Conservation (phyloP, 169 alveolate genomes). For the Plasmodium malariae region DNA sequence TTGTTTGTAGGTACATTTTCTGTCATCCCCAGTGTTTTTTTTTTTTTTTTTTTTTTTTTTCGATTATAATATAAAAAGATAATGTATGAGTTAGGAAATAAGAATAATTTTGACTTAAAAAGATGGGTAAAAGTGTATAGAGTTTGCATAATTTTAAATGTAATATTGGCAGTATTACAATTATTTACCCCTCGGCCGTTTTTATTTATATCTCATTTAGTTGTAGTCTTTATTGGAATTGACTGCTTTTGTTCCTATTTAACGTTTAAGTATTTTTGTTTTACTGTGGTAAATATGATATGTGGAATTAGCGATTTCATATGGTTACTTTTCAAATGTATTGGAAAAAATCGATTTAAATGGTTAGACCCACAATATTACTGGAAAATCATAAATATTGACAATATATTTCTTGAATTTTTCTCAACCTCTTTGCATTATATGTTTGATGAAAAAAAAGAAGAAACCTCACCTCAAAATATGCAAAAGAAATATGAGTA, state of each 20-base stretch:
- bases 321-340: conserved; percentile 76
- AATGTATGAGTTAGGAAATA: conserved; percentile 65
- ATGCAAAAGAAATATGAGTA: conserved; percentile 51
- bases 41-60: conserved; percentile 16
- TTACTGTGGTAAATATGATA: conserved; percentile 75
- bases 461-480: conserved; percentile 51
- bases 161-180: conserved; percentile 46
- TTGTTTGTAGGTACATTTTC: neutral
- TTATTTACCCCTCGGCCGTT: conserved; percentile 73
- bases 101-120: conserved; percentile 31
- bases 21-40: neutral
- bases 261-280: conserved; percentile 57
- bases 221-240: conserved; percentile 44
- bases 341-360: conserved; percentile 57
- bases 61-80: neutral
- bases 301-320: conserved; percentile 69
- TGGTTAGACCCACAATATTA: conserved; percentile 70
- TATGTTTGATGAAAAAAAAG: conserved; percentile 61
- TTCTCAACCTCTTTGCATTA: conserved; percentile 71
- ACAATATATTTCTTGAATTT: conserved; percentile 61
- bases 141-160: conserved; percentile 54
- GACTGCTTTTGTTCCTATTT: conserved; percentile 59
- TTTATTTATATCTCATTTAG: conserved; percentile 56
- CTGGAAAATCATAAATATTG: conserved; percentile 69
- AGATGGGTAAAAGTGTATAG: conserved; percentile 63